phyloP scores from a whole-genome alignment of 768 basidiomycete species.

The Lyophyllum atratum region DNA sequence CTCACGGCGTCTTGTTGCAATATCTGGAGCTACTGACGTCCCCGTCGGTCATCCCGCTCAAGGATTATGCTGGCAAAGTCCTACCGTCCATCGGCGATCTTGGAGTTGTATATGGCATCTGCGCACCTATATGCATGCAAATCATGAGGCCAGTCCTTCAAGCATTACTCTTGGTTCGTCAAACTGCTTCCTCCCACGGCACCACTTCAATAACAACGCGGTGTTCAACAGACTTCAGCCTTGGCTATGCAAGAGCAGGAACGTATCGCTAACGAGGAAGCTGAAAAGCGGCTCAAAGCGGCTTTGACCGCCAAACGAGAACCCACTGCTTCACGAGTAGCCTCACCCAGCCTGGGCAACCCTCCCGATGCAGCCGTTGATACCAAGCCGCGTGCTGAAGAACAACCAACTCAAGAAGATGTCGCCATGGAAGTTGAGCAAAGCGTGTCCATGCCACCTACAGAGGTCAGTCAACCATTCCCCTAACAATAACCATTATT shows the following conservation, averaged over 20 bases:
- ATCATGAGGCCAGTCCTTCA: constrained; percentile 85
- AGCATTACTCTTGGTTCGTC: constrained; percentile 56
- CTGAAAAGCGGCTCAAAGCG: constrained; percentile 81
- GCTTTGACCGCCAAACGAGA: constrained; percentile 78
- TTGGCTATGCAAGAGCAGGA: constrained; percentile 70
- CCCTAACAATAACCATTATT: not conserved
- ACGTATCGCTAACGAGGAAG: constrained; percentile 68
- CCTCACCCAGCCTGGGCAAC: constrained; percentile 54
- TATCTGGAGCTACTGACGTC: constrained; percentile 87
- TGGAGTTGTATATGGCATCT: constrained; percentile 75
- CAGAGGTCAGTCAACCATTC: constrained; percentile 38
- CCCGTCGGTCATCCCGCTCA: constrained; percentile 61
- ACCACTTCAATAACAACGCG: not conserved
- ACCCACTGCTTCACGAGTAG: constrained; percentile 61
- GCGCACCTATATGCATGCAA: constrained; percentile 90
- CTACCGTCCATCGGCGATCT: constrained; percentile 78
- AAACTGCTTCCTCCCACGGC: not conserved
- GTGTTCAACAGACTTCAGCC: constrained; percentile 50
- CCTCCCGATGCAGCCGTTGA: constrained; percentile 28
- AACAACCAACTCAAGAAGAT: constrained; percentile 39
- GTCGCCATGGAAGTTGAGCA: constrained; percentile 55
- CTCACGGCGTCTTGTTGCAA: constrained; percentile 89
- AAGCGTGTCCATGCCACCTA: constrained; percentile 24
- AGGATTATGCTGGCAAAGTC: constrained; percentile 74
- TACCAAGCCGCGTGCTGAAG: constrained; percentile 26